Conservation (phyloP, 345 rosid genomes). For the Populus alba region DNA sequence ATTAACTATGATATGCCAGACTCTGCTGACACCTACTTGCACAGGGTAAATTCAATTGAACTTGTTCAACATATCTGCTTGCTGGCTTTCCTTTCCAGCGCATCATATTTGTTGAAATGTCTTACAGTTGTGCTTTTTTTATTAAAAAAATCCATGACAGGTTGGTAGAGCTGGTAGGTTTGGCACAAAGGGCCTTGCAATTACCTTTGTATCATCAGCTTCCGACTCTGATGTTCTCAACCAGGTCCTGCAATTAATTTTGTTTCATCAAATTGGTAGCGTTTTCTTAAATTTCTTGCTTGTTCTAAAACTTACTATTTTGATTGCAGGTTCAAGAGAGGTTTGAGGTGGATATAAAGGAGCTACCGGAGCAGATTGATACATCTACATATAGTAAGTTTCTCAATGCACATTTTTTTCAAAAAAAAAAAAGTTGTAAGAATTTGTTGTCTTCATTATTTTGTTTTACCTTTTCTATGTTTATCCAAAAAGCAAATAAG, state of each 20-base stretch:
- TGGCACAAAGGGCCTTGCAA: constrained; percentile 98
- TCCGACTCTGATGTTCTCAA: constrained; percentile 88
- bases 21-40: constrained; percentile 95
- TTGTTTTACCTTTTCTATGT: neutral
- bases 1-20: constrained; percentile 99
- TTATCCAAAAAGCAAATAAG: neutral
- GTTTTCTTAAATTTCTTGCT: neutral
- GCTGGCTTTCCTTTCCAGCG: neutral
- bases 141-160: constrained; percentile 25
- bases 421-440: too few species aligned
- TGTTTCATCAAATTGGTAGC: neutral
- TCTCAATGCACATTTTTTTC: neutral
- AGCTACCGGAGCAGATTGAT: constrained; percentile 95
- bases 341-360: constrained; percentile 94
- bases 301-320: neutral
- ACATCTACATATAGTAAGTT: constrained; percentile 86
- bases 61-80: neutral
- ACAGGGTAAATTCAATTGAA: constrained; percentile 54
- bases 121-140: neutral
- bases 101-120: neutral
- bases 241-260: constrained; percentile 50
- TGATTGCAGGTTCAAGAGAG: constrained; percentile 77
- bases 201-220: constrained; percentile 89
- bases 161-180: constrained; percentile 99
- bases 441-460: neutral